Percentiles rank a stretch among this genome's conserved stretches.
Evolutionary conservation across 768 basidiomycete species (phyloP).

Genomic region (Leucocoprinus birnbaumii): DNA sequence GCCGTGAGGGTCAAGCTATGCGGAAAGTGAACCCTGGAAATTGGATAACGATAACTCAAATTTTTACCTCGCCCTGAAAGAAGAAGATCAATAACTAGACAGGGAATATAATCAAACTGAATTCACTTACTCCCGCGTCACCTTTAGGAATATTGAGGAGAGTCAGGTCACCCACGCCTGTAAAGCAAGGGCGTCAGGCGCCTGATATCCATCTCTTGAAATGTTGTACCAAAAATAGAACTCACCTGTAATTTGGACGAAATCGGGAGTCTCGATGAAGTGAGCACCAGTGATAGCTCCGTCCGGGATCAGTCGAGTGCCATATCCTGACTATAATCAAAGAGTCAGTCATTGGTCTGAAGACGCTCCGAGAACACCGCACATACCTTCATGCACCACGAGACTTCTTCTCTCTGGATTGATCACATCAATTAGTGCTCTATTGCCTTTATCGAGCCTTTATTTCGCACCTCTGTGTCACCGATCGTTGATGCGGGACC

Average conservation of each 20-base stretch:
- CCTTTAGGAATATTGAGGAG: constrained; percentile 58
- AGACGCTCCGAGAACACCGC: background rate
- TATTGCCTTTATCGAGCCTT: background rate
- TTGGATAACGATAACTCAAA: background rate
- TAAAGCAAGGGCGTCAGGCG: background rate
- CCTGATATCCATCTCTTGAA: background rate
- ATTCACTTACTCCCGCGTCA: constrained; percentile 47
- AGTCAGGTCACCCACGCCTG: constrained; percentile 64
- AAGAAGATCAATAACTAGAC: background rate
- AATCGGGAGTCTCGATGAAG: constrained; percentile 73
- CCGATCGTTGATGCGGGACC: constrained; percentile 52
- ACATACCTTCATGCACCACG: constrained; percentile 40
- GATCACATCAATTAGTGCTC: constrained; percentile 6
- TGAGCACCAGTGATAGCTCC: constrained; percentile 69
- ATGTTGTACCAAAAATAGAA: constrained; percentile 3
- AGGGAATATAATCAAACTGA: background rate
- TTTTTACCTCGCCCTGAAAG: constrained; percentile 24
- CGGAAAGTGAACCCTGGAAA: background rate
- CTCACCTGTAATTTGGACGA: constrained; percentile 65
- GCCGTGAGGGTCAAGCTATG: constrained; percentile 67
- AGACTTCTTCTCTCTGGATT: constrained; percentile 36
- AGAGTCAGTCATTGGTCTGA: background rate
- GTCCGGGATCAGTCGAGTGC: constrained; percentile 67
- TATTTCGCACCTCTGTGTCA: constrained; percentile 49
- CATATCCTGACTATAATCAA: constrained; percentile 46